Conservation (phyloP, 2,329 filamentous ascomycete species). For the Nigrograna mackinnonii region DNA sequence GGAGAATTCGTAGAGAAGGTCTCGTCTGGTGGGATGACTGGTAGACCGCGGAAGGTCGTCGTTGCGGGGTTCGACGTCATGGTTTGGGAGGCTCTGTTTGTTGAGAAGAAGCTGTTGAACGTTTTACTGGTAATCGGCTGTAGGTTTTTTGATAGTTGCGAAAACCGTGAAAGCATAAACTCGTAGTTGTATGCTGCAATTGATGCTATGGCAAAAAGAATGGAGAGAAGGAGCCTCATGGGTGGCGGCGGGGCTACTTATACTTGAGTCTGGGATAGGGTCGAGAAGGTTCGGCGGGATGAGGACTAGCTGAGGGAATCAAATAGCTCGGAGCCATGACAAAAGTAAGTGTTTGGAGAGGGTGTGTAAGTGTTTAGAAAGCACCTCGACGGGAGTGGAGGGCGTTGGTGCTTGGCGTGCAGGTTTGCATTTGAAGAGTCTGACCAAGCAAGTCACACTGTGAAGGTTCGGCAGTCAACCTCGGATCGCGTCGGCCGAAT, state of each 20-base stretch:
- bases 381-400: slow-evolving; percentile 12
- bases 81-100: slow-evolving; percentile 26
- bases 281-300: slow-evolving; percentile 35
- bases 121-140: slow-evolving; percentile 20
- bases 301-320: slow-evolving; percentile 6
- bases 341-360: slow-evolving; percentile 3
- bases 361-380: slow-evolving; percentile 35
- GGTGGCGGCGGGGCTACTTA: slow-evolving; percentile 33
- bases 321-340: slow-evolving; percentile 18
- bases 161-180: slow-evolving; percentile 46
- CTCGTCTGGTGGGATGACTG: slow-evolving; percentile 50
- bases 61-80: slow-evolving; percentile 24
- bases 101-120: too few relatives aligned
- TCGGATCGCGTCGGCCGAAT: too few relatives aligned
- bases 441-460: slow-evolving; percentile 26
- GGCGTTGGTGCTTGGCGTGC: too few relatives aligned
- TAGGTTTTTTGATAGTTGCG: slow-evolving; percentile 31
- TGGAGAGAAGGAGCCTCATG: slow-evolving; percentile 45
- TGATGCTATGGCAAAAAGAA: slow-evolving; percentile 47
- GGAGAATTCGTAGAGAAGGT: slow-evolving; percentile 49
- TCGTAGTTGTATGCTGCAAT: slow-evolving; percentile 41
- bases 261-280: slow-evolving; percentile 20
- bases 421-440: slow-evolving; percentile 19
- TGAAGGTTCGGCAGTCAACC: too few relatives aligned
- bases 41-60: slow-evolving; percentile 49